Conservation (phyloP, 352 stramenopile species). For the Pythium grandisporangium region DNA sequence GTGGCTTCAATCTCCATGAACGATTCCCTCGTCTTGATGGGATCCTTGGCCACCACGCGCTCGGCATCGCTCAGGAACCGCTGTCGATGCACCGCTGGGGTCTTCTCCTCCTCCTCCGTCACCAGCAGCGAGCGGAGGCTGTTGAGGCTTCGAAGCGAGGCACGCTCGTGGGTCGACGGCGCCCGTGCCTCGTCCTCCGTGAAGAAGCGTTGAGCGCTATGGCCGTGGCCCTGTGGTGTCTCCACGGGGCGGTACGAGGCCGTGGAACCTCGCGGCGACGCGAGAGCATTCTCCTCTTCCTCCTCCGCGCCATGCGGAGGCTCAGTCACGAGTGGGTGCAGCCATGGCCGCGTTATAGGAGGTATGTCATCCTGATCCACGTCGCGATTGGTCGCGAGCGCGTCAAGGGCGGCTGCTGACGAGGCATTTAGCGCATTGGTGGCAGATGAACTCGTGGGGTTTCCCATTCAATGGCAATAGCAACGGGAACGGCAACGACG, state of each 20-base stretch:
- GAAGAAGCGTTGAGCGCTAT: too few relatives aligned
- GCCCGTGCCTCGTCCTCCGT: too few relatives aligned
- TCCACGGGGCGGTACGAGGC: background rate
- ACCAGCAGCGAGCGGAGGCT: too few relatives aligned
- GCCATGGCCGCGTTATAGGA: conserved; percentile 2
- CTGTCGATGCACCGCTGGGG: conserved; percentile 25
- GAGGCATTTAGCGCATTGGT: conserved; percentile 11
- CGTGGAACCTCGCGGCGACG: too few relatives aligned
- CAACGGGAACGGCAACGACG: too few relatives aligned
- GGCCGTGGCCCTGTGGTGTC: too few relatives aligned
- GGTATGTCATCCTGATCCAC: conserved; percentile 15
- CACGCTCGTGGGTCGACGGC: too few relatives aligned
- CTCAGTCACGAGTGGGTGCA: too few relatives aligned
- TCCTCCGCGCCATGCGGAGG: too few relatives aligned
- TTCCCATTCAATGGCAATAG: conserved; percentile 21
- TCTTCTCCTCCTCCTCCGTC: too few relatives aligned
- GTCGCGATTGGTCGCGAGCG: conserved; percentile 13
- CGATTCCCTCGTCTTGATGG: conserved; percentile 43
- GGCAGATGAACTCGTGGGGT: conserved; percentile 9
- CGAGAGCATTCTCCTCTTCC: too few relatives aligned
- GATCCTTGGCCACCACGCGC: conserved; percentile 29
- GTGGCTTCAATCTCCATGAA: conserved; percentile 33
- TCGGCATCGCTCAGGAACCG: conserved; percentile 60
- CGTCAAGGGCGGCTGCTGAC: conserved; percentile 12
- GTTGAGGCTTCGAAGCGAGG: too few relatives aligned